phyloP scores from a whole-genome alignment of 306 rosid species.

The Prunus mira region DNA sequence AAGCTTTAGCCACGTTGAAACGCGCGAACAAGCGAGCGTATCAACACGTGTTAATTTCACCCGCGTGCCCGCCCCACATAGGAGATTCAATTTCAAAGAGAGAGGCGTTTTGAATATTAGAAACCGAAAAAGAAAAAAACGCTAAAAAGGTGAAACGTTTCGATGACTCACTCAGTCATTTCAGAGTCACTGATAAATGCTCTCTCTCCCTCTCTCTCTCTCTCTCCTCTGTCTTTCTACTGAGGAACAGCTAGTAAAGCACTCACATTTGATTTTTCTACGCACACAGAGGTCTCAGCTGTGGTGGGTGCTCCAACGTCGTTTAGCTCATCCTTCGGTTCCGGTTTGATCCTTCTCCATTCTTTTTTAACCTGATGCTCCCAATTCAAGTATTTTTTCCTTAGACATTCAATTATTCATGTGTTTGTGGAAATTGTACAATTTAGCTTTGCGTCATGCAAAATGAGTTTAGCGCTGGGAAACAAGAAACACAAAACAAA shows the following conservation, averaged over 20 bases:
- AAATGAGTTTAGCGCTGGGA: neutral
- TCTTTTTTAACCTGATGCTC: neutral
- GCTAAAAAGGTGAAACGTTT: neutral
- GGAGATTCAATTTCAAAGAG: neutral
- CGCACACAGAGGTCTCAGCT: neutral
- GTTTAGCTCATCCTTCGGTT: neutral
- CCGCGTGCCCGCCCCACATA: neutral
- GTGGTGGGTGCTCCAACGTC: slow-evolving; percentile 3
- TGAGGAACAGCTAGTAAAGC: neutral
- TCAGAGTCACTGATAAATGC: neutral
- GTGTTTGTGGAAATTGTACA: neutral
- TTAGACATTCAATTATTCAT: neutral
- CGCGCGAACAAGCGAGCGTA: neutral
- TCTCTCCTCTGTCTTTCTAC: neutral
- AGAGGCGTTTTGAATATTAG: neutral
- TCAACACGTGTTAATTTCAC: neutral
- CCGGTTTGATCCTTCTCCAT: slow-evolving; percentile 2
- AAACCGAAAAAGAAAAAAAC: neutral
- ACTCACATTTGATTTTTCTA: neutral
- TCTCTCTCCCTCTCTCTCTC: neutral
- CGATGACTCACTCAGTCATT: neutral
- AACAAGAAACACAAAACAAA: neutral
- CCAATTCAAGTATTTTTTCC: neutral
- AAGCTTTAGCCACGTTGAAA: neutral
- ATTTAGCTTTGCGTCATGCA: neutral